Percentiles rank a stretch among this genome's conserved stretches.
Evolutionary conservation across 305 asterid genomes (phyloP).

Genomic region (Stenogyne calaminthoides): DNA sequence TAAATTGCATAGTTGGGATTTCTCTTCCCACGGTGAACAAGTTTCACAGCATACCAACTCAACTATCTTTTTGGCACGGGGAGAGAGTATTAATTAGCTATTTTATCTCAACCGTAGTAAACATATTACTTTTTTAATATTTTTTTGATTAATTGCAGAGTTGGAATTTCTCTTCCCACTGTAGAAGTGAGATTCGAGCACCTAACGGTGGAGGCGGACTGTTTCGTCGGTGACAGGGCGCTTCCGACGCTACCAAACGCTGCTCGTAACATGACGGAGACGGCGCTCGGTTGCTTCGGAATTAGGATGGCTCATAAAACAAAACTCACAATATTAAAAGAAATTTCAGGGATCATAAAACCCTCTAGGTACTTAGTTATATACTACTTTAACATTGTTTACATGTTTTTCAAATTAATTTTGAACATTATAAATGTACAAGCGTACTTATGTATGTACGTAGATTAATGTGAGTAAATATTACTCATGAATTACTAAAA

Average conservation of each 20-base stretch:
- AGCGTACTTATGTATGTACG: neutral
- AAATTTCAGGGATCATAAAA: constrained; percentile 56
- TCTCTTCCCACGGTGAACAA: too few species aligned
- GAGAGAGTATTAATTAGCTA: too few species aligned
- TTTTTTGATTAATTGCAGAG: constrained; percentile 38
- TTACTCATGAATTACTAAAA: neutral
- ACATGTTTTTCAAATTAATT: neutral
- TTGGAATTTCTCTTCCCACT: constrained; percentile 61
- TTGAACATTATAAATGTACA: neutral
- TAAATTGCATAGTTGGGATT: too few species aligned
- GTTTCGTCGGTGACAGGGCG: constrained; percentile 65
- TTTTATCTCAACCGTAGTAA: too few species aligned
- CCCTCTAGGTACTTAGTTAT: constrained; percentile 56
- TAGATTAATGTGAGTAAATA: neutral
- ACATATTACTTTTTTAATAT: too few species aligned
- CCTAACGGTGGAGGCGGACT: constrained; percentile 58
- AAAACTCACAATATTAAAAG: constrained; percentile 58
- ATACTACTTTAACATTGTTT: neutral
- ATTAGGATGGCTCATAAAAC: constrained; percentile 45
- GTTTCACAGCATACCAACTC: too few species aligned
- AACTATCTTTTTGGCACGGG: too few species aligned
- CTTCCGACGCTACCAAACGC: constrained; percentile 64
- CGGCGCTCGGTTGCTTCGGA: constrained; percentile 46
- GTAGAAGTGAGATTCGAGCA: constrained; percentile 64
- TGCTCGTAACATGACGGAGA: constrained; percentile 51